Percentiles rank a stretch among this genome's conserved stretches.
Evolutionary conservation across 225 moss, liverwort and hornwort species (phyloP).

Genomic region (Sphagnum tenellum): DNA sequence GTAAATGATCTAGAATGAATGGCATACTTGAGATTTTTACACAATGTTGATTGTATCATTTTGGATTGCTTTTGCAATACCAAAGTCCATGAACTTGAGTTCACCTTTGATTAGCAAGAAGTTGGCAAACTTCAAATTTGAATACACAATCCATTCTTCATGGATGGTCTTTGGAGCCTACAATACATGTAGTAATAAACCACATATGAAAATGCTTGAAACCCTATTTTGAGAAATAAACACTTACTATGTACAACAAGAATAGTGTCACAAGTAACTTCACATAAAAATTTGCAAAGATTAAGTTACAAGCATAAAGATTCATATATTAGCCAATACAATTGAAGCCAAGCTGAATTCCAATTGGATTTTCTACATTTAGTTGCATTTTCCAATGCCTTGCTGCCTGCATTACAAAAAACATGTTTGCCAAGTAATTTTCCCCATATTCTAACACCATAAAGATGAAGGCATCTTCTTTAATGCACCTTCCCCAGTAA

Average conservation of each 20-base stretch:
- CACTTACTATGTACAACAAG: too few relatives aligned
- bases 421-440: conserved; percentile 81
- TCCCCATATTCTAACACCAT: conserved; percentile 94
- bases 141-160: conserved; percentile 90
- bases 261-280: not conserved
- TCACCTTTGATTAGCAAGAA: conserved; percentile 97
- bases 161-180: conserved; percentile 87
- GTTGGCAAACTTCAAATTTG: conserved; percentile 97
- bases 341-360: conserved; percentile 84
- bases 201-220: too few relatives aligned
- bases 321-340: conserved; percentile 74
- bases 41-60: conserved; percentile 92
- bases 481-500: conserved; percentile 51
- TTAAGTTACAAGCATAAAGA: not conserved
- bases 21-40: conserved; percentile 63
- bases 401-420: conserved; percentile 71
- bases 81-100: conserved; percentile 92
- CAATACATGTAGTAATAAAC: conserved; percentile 61
- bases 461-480: conserved; percentile 70
- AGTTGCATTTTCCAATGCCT: conserved; percentile 6
- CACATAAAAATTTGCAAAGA: not conserved
- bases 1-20: not conserved
- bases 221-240: too few relatives aligned
- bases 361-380: conserved; percentile 36
- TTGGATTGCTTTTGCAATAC: conserved; percentile 96